A percentile compares a stretch with the other conserved stretches of the same genome.
phyloP scores from a whole-genome alignment of 1,139 yeast species.

The Yamadazyma friedrichii region DNA sequence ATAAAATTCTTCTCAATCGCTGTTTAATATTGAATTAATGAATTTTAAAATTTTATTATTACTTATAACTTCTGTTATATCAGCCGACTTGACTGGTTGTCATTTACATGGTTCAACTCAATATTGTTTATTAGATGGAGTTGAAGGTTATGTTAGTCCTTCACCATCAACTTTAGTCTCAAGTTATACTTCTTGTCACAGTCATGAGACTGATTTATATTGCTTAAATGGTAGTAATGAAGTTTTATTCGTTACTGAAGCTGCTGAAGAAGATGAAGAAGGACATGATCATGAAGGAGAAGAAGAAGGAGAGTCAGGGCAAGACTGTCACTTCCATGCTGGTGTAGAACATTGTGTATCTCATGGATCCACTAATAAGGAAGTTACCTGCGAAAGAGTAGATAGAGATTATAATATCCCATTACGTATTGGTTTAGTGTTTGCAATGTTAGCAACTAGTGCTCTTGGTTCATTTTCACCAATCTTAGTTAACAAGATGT shows the following conservation, averaged over 20 bases:
- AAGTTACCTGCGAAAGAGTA: slow-evolving; percentile 15
- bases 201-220: slow-evolving; percentile 24
- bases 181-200: slow-evolving; percentile 28
- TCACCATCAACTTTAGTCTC: slow-evolving; percentile 23
- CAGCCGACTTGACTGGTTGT: slow-evolving; percentile 16
- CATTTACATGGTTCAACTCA: slow-evolving; percentile 27
- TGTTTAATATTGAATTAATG: background rate
- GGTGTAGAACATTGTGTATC: slow-evolving; percentile 38
- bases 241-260: slow-evolving; percentile 22
- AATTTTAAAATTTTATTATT: background rate
- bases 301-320: slow-evolving; percentile 9
- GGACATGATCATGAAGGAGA: slow-evolving; percentile 2
- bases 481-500: slow-evolving; percentile 16
- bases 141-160: slow-evolving; percentile 29
- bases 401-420: slow-evolving; percentile 28
- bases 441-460: slow-evolving; percentile 30
- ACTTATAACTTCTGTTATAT: slow-evolving; percentile 53
- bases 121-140: background rate
- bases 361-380: slow-evolving; percentile 6
- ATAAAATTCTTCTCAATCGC: slow-evolving; percentile 1
- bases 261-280: background rate
- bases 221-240: slow-evolving; percentile 24
- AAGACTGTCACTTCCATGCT: slow-evolving; percentile 37
- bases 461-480: slow-evolving; percentile 30
- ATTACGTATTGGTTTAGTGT: slow-evolving; percentile 27